Percentiles rank a stretch among this genome's conserved stretches.
Evolutionary conservation across 192 early-diverging fungal genomes (phyloP).

Genomic region (Mortierella alpina): DNA sequence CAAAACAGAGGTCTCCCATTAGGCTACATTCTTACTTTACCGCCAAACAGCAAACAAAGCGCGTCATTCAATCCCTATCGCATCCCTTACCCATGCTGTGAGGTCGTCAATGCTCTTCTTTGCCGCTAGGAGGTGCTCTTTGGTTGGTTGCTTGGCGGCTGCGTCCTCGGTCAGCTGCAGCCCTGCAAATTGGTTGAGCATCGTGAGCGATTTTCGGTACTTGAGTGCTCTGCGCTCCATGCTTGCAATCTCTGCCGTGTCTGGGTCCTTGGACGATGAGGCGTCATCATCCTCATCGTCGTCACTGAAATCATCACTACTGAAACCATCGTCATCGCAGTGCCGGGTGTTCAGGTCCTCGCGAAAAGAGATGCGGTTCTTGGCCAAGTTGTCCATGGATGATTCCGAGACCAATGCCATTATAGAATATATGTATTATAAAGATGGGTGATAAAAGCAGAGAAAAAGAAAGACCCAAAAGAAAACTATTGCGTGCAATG

Average conservation of each 20-base stretch:
- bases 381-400: constrained; percentile 11
- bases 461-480: not conserved
- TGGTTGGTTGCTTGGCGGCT: constrained; percentile 21
- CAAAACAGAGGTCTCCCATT: not conserved
- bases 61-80: not conserved
- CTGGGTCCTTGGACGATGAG: constrained; percentile 26
- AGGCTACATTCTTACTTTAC: not conserved
- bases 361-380: constrained; percentile 46
- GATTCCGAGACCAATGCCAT: constrained; percentile 29
- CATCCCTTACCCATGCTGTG: constrained; percentile 45
- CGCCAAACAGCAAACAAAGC: not conserved
- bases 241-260: constrained; percentile 44
- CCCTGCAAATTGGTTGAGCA: constrained; percentile 35
- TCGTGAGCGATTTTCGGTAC: constrained; percentile 46
- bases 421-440: not conserved
- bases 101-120: constrained; percentile 54
- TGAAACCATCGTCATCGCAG: constrained; percentile 25
- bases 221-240: constrained; percentile 34
- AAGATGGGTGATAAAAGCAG: not conserved
- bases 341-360: constrained; percentile 38
- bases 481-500: not conserved
- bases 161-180: constrained; percentile 5
- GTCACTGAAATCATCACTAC: constrained; percentile 15
- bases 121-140: constrained; percentile 46
- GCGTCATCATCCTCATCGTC: constrained; percentile 17